Percentiles rank a stretch among this genome's conserved stretches.
These are phyloP conservation scores for Agrocybe praecox DNA, from an alignment of 768 basidiomycete genomes.

Conservation along the genomic window DNA sequence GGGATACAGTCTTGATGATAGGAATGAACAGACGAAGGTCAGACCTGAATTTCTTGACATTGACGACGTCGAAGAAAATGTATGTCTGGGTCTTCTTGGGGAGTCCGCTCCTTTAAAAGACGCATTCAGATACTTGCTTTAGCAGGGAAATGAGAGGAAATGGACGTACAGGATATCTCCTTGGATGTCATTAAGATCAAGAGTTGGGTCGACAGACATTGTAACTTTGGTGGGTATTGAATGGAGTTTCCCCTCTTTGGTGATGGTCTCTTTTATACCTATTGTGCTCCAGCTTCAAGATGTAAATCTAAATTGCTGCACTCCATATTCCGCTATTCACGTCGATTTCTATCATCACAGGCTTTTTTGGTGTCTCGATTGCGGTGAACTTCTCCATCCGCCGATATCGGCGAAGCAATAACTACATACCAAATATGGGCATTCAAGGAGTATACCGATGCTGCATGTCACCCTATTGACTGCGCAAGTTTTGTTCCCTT, in stretches of 20 bases:
- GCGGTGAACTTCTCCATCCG: neutral
- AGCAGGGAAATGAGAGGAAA: neutral
- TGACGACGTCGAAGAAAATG: constrained; percentile 52
- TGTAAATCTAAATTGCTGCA: neutral
- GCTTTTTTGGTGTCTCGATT: neutral
- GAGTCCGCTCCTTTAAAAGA: constrained; percentile 45
- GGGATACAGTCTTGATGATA: constrained; percentile 46
- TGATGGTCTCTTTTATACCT: neutral
- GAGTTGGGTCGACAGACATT: constrained; percentile 13
- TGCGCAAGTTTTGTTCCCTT: too few relatives aligned
- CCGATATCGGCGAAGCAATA: neutral
- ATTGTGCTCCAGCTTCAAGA: neutral
- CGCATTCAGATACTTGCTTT: neutral
- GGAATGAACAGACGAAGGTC: constrained; percentile 43
- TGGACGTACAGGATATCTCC: constrained; percentile 46
- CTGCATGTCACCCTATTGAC: too few relatives aligned
- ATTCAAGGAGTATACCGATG: too few relatives aligned
- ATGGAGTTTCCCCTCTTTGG: neutral
- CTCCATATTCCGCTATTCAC: neutral
- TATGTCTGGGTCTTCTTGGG: constrained; percentile 56
- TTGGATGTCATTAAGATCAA: constrained; percentile 47
- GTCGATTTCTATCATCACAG: neutral
- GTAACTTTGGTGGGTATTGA: constrained; percentile 4
- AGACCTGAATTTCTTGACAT: constrained; percentile 44
- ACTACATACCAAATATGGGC: too few relatives aligned